Evolutionary conservation across 139 green algal species (phyloP).

Genomic region (Chlorella ohadii): DNA sequence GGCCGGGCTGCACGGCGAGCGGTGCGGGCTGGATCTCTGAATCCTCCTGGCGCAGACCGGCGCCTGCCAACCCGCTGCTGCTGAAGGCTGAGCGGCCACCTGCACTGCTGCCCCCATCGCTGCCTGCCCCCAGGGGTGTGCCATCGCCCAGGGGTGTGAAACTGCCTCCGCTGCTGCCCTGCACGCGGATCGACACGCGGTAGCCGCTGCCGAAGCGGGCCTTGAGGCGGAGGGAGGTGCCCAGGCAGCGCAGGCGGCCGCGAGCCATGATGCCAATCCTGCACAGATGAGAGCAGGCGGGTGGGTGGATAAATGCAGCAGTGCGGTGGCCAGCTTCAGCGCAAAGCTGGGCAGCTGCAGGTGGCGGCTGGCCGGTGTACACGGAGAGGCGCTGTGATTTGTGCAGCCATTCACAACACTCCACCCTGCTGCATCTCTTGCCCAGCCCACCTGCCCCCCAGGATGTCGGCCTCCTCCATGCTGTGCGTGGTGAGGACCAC

Average conservation of each 20-base stretch:
- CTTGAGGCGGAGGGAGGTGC: slow-evolving; percentile 91
- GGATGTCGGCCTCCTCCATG: too few relatives aligned
- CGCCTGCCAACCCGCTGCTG: neutral
- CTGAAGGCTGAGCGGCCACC: neutral
- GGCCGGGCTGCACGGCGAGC: too few relatives aligned
- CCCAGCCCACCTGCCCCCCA: too few relatives aligned
- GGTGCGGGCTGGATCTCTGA: neutral
- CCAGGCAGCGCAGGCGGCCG: slow-evolving; percentile 87
- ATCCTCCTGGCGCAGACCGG: neutral
- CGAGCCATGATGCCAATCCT: slow-evolving; percentile 94
- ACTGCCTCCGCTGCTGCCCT: neutral
- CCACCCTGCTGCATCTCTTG: too few relatives aligned
- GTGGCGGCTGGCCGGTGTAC: too few relatives aligned
- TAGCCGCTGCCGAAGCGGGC: slow-evolving; percentile 87
- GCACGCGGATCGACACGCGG: slow-evolving; percentile 54
- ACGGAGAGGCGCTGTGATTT: too few relatives aligned
- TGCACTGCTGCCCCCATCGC: neutral
- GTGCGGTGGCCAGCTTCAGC: too few relatives aligned
- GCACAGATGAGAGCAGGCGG: neutral
- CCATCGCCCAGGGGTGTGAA: too few relatives aligned
- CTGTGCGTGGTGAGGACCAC: slow-evolving; percentile 64
- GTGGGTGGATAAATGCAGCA: too few relatives aligned
- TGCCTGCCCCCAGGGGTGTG: too few relatives aligned
- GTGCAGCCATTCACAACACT: too few relatives aligned
- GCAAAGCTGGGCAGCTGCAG: too few relatives aligned